A percentile compares a stretch with the other conserved stretches of the same genome.
phyloP scores from a whole-genome alignment of 2,329 filamentous ascomycete species.

The Apiospora rasikravindrae region DNA sequence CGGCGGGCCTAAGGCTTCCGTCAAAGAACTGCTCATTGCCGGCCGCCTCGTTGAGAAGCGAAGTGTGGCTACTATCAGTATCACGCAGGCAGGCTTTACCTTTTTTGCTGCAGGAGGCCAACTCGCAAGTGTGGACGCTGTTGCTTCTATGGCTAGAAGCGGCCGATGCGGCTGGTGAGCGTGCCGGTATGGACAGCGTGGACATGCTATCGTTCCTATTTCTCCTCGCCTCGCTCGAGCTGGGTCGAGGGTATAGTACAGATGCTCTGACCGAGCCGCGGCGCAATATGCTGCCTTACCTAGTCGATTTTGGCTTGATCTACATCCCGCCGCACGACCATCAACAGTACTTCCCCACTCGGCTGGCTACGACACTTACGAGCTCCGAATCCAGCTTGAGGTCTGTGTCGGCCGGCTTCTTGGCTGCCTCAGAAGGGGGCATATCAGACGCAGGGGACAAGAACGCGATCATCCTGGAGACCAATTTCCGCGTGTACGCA shows the following conservation, averaged over 20 bases:
- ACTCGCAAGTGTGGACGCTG: slow-evolving; percentile 96
- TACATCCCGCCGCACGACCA: slow-evolving; percentile 68
- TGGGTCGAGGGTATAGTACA: slow-evolving; percentile 90
- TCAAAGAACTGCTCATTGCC: slow-evolving; percentile 81
- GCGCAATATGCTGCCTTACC: slow-evolving; percentile 84
- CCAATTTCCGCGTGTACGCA: slow-evolving; percentile 96
- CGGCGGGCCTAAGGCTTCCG: slow-evolving; percentile 71
- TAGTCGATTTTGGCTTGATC: slow-evolving; percentile 91
- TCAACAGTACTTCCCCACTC: slow-evolving; percentile 82
- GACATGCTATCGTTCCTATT: slow-evolving; percentile 97
- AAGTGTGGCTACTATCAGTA: slow-evolving; percentile 61
- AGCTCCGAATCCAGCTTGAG: slow-evolving; percentile 58
- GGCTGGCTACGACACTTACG: slow-evolving; percentile 92
- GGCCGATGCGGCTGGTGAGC: slow-evolving; percentile 61
- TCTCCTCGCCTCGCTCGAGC: slow-evolving; percentile 89
- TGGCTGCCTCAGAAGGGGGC: slow-evolving; percentile 60
- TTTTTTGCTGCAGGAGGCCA: slow-evolving; percentile 96
- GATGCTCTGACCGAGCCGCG: slow-evolving; percentile 82
- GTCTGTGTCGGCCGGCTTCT: slow-evolving; percentile 70
- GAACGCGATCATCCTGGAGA: slow-evolving; percentile 95
- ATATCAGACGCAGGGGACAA: slow-evolving; percentile 53
- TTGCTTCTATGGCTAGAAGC: slow-evolving; percentile 92
- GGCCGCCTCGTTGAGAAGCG: slow-evolving; percentile 77
- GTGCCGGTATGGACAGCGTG: slow-evolving; percentile 67
- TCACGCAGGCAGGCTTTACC: slow-evolving; percentile 92